phyloP scores from a whole-genome alignment of 257 asterid genomes.

The Plantago elongata region DNA sequence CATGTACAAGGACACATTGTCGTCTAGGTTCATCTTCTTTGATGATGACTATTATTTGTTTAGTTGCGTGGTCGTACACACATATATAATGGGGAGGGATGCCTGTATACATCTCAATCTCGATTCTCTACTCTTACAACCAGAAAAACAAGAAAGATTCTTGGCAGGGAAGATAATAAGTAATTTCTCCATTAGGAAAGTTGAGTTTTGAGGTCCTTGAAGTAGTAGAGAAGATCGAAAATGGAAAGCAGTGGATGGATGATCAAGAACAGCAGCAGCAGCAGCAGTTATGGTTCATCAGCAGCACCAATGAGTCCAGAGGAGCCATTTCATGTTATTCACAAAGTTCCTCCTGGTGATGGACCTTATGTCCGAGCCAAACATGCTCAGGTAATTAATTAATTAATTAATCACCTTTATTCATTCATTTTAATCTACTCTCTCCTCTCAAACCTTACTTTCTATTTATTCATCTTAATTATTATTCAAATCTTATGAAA shows the following conservation, averaged over 20 bases:
- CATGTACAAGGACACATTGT: slow-evolving; percentile 23
- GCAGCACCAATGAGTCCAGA: no score
- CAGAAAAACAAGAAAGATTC: neutral
- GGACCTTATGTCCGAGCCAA: slow-evolving; percentile 92
- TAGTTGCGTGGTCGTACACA: slow-evolving; percentile 7
- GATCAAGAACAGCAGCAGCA: slow-evolving; percentile 4
- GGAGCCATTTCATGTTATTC: slow-evolving; percentile 39
- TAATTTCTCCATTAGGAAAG: neutral
- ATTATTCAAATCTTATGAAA: no score
- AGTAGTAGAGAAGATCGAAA: no score
- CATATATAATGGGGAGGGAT: neutral
- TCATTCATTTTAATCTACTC: no score
- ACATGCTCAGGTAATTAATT: slow-evolving; percentile 59
- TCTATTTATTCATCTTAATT: no score
- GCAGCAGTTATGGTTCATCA: no score
- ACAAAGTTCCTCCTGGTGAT: slow-evolving; percentile 87
- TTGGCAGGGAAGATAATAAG: neutral
- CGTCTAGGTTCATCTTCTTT: slow-evolving; percentile 18
- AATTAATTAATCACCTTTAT: no score
- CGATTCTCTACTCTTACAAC: neutral
- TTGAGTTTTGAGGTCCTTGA: neutral
- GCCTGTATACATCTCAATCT: slow-evolving; percentile 12
- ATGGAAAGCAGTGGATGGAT: slow-evolving; percentile 13
- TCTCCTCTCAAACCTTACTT: no score
- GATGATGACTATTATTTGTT: neutral